These are phyloP conservation scores for Stromatinia cepivora DNA, from an alignment of 2,329 filamentous ascomycete species.

Conservation along the genomic window DNA sequence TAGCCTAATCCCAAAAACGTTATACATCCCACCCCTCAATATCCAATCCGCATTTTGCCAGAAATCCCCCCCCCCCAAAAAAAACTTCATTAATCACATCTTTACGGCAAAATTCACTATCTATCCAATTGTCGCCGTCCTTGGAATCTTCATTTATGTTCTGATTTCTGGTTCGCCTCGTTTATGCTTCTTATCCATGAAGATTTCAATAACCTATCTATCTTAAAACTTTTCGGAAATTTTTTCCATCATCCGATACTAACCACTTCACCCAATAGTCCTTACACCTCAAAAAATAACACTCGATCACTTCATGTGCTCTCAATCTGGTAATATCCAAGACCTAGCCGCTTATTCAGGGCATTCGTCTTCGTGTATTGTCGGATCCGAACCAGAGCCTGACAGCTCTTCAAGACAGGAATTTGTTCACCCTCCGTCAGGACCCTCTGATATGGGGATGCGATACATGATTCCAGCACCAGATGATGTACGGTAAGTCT, in stretches of 20 bases:
- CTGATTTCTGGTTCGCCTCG: slow-evolving; percentile 7
- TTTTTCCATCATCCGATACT: slow-evolving; percentile 26
- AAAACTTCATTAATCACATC: neutral
- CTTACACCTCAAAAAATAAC: slow-evolving; percentile 34
- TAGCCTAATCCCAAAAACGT: slow-evolving; percentile 15
- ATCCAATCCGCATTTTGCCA: slow-evolving; percentile 2
- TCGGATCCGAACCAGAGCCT: slow-evolving; percentile 41
- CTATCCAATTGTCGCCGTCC: slow-evolving; percentile 11
- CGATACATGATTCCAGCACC: slow-evolving; percentile 40
- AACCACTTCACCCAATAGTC: slow-evolving; percentile 32
- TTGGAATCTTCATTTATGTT: slow-evolving; percentile 15
- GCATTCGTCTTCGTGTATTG: slow-evolving; percentile 39
- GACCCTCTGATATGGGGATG: slow-evolving; percentile 41
- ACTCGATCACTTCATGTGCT: slow-evolving; percentile 42
- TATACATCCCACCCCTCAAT: neutral
- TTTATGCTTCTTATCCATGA: slow-evolving; percentile 13
- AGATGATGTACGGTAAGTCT: slow-evolving; percentile 43
- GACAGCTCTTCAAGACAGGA: slow-evolving; percentile 41
- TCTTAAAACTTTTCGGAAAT: slow-evolving; percentile 13
- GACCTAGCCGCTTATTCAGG: slow-evolving; percentile 39
- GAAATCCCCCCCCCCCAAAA: neutral
- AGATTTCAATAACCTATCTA: slow-evolving; percentile 24
- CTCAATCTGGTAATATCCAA: slow-evolving; percentile 42
- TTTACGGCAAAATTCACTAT: slow-evolving; percentile 1
- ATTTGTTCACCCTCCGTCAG: slow-evolving; percentile 34